Conservation (phyloP, 2,329 filamentous ascomycete genomes). For the Phialophora chinensis region DNA sequence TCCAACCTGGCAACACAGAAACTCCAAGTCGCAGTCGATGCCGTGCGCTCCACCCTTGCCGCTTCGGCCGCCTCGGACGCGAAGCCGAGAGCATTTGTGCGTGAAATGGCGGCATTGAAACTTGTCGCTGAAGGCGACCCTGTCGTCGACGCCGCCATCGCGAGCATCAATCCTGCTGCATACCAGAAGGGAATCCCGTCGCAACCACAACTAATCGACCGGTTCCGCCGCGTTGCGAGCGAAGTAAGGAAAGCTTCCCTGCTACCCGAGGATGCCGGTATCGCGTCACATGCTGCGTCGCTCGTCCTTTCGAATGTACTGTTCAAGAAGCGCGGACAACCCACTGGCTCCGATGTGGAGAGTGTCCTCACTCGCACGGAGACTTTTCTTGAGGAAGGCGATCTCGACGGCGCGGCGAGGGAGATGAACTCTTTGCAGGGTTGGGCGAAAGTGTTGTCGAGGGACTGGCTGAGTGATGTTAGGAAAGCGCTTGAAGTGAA, state of each 20-base stretch:
- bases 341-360: constrained; percentile 87
- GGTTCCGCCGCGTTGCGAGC: constrained; percentile 87
- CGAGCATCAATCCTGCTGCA: constrained; percentile 90
- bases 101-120: constrained; percentile 91
- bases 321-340: constrained; percentile 90
- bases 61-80: constrained; percentile 62
- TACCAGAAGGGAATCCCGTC: constrained; percentile 92
- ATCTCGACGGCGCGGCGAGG: constrained; percentile 85
- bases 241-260: constrained; percentile 95
- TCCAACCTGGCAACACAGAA: constrained; percentile 92
- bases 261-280: constrained; percentile 89
- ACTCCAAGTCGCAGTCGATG: constrained; percentile 92
- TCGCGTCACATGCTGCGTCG: constrained; percentile 91
- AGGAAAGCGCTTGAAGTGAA: constrained; percentile 91
- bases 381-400: constrained; percentile 87
- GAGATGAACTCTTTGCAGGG: constrained; percentile 94
- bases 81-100: constrained; percentile 79
- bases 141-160: constrained; percentile 89
- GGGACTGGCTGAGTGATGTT: constrained; percentile 91
- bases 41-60: constrained; percentile 82
- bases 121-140: constrained; percentile 84
- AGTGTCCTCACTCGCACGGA: constrained; percentile 90
- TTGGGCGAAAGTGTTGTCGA: constrained; percentile 93
- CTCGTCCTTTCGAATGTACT: constrained; percentile 89
- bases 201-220: constrained; percentile 84